These are phyloP conservation scores for Taphrina wiesneri DNA, from an alignment of 1,139 yeast genomes.

Conservation along the genomic window DNA sequence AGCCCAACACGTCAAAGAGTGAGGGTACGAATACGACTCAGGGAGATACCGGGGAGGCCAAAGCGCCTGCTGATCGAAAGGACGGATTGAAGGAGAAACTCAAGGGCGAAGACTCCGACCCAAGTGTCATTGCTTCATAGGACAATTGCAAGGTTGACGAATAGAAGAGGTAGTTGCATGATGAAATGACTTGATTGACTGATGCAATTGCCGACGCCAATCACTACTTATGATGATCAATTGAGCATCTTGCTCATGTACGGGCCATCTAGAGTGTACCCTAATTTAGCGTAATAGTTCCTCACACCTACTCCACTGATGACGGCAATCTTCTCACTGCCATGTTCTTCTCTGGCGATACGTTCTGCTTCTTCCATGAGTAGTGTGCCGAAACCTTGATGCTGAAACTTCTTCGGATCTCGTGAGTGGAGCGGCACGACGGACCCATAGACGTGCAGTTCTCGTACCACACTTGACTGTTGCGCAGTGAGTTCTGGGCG, in stretches of 20 bases:
- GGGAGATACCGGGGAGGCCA: slow-evolving; percentile 9
- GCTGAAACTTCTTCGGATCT: slow-evolving; percentile 97
- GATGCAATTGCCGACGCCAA: not conserved
- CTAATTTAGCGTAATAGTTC: slow-evolving; percentile 87
- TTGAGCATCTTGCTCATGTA: slow-evolving; percentile 36
- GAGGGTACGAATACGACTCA: not conserved
- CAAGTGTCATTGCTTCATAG: slow-evolving; percentile 28
- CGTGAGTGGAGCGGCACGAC: slow-evolving; percentile 97
- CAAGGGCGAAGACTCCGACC: slow-evolving; percentile 25
- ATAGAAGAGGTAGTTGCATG: not conserved
- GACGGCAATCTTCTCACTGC: slow-evolving; percentile 84
- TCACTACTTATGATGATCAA: not conserved
- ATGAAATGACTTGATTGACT: not conserved
- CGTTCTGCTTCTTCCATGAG: slow-evolving; percentile 98
- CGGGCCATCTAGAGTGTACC: slow-evolving; percentile 81
- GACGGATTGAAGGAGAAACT: slow-evolving; percentile 30
- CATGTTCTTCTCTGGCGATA: slow-evolving; percentile 93
- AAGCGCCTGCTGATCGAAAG: slow-evolving; percentile 7
- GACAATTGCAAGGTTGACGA: not conserved
- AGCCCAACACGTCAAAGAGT: not conserved
- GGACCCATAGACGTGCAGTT: slow-evolving; percentile 94
- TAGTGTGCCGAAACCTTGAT: slow-evolving; percentile 97
- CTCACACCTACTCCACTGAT: slow-evolving; percentile 98
- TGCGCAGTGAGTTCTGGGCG: slow-evolving; percentile 83
- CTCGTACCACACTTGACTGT: slow-evolving; percentile 90